Base-by-base conservation (phyloP, 2,329 filamentous ascomycete genomes). In the Plectosphaerella sp. region DNA sequence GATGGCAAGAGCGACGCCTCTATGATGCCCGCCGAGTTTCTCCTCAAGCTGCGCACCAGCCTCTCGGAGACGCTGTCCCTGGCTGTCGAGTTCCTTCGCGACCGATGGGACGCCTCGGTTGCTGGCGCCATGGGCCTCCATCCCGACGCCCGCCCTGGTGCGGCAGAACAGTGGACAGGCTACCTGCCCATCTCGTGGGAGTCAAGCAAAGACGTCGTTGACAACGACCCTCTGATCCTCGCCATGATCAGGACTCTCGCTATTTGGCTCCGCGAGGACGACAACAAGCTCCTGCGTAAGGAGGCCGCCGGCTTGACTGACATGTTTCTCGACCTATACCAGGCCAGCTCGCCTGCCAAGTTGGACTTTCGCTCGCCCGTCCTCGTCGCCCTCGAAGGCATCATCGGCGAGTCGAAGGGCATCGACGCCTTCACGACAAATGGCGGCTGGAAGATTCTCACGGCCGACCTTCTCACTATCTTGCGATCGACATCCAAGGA, bases 201-300 rank as follows among this genome's bases (percentile, higher is more conserved):
- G 52, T 75, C 78, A 1, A 73, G 75, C 51, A 72, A 74, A 10
- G 69, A 75, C 55, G 68, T 71, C 28, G 70, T 70, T 3, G 71
- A 73, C 2, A 69, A 75, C 7, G 86, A 89, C 58, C 77, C 80
- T 1, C 70, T 88, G 8, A 72, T 86, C 2, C 72, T 85, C 2
- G 78, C 84, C 3, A 77, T 80, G 0, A 66, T 87, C 20, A 71
- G 82, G 45, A 70, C 79, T 0, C 61, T 88, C 28, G 77, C 83
- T 1, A 73, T 88, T 16, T 89, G 86, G 86, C 69, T 88, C n/a
- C 73, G 82, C 8, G 86, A 89, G 56, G 85, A 89, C 52, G 84
- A 88, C 41, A 83, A 82, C 41, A 78, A 83, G 14, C 66, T 70
- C 8, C 61, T 88, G 39, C 71, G 83, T 11, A 76, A 71, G 47